These are phyloP conservation scores for Pseudohyphozyma bogoriensis DNA, from an alignment of 768 basidiomycete genomes.

Conservation along the genomic window DNA sequence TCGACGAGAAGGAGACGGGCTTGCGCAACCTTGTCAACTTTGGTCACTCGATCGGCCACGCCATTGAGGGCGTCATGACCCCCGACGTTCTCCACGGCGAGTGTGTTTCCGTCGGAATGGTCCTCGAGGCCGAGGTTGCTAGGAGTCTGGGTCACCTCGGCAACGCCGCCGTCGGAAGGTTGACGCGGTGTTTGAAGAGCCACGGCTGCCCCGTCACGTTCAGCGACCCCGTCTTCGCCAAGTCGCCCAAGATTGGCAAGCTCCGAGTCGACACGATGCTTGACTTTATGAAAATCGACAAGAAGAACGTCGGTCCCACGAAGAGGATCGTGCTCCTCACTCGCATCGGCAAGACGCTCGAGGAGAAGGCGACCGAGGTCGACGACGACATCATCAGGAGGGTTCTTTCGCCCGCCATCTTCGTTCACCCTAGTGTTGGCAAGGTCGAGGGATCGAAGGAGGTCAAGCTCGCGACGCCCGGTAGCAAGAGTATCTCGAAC, in stretches of 20 bases:
- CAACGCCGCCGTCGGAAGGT: slow-evolving; percentile 84
- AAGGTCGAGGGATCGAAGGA: slow-evolving; percentile 40
- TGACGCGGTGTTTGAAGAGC: slow-evolving; percentile 74
- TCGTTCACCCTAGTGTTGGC: slow-evolving; percentile 53
- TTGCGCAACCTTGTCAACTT: slow-evolving; percentile 98
- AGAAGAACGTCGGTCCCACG: slow-evolving; percentile 85
- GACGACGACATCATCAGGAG: slow-evolving; percentile 69
- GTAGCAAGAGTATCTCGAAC: slow-evolving; percentile 93
- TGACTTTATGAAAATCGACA: slow-evolving; percentile 80
- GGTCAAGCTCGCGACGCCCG: slow-evolving; percentile 78
- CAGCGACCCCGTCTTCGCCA: slow-evolving; percentile 64
- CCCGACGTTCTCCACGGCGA: slow-evolving; percentile 92
- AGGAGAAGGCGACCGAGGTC: slow-evolving; percentile 80
- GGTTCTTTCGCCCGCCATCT: slow-evolving; percentile 69
- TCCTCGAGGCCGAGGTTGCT: slow-evolving; percentile 89
- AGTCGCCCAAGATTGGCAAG: slow-evolving; percentile 53
- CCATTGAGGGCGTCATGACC: slow-evolving; percentile 90
- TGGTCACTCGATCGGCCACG: slow-evolving; percentile 96
- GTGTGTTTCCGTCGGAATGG: slow-evolving; percentile 90
- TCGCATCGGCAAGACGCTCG: slow-evolving; percentile 81
- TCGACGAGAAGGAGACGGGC: slow-evolving; percentile 92
- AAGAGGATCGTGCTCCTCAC: slow-evolving; percentile 92
- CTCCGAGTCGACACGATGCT: slow-evolving; percentile 72
- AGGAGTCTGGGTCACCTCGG: slow-evolving; percentile 74
- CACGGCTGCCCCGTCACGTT: slow-evolving; percentile 83